A percentile compares a stretch with the other conserved stretches of the same genome.
Evolutionary conservation across 2,329 filamentous ascomycete genomes (phyloP).

Genomic region (Chalara sp.): DNA sequence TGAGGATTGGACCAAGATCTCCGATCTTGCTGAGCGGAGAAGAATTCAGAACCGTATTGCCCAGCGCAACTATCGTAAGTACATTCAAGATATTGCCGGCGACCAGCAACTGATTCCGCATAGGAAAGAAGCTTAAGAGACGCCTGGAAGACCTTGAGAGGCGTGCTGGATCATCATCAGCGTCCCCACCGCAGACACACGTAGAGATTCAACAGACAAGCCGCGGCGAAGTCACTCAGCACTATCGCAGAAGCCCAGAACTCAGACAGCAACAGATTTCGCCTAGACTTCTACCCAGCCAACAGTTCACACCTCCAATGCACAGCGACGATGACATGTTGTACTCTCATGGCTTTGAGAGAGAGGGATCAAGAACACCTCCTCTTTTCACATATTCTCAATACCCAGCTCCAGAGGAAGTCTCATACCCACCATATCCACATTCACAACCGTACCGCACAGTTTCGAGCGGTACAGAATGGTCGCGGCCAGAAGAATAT

Average conservation of each 20-base stretch:
- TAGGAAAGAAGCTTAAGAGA: slow-evolving; percentile 90
- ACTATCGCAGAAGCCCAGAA: slow-evolving; percentile 23
- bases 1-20: slow-evolving; percentile 99
- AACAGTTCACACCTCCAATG: slow-evolving; percentile 54
- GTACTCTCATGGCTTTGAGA: slow-evolving; percentile 59
- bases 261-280: slow-evolving; percentile 31
- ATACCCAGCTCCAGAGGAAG: slow-evolving; percentile 61
- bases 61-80: slow-evolving; percentile 91
- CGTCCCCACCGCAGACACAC: slow-evolving; percentile 47
- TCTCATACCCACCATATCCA: slow-evolving; percentile 53
- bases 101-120: neutral
- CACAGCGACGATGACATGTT: slow-evolving; percentile 57
- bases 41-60: slow-evolving; percentile 97
- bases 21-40: slow-evolving; percentile 86
- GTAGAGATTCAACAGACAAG: slow-evolving; percentile 35
- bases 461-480: slow-evolving; percentile 35
- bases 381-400: slow-evolving; percentile 61
- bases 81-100: neutral
- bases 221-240: slow-evolving; percentile 21
- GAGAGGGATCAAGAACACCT: slow-evolving; percentile 65
- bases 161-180: slow-evolving; percentile 58
- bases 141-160: slow-evolving; percentile 80
- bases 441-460: slow-evolving; percentile 46
- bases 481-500: slow-evolving; percentile 47
- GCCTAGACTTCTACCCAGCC: slow-evolving; percentile 38